Conservation (phyloP, 805 yeast species). For the Isabelozyma gotoi region DNA sequence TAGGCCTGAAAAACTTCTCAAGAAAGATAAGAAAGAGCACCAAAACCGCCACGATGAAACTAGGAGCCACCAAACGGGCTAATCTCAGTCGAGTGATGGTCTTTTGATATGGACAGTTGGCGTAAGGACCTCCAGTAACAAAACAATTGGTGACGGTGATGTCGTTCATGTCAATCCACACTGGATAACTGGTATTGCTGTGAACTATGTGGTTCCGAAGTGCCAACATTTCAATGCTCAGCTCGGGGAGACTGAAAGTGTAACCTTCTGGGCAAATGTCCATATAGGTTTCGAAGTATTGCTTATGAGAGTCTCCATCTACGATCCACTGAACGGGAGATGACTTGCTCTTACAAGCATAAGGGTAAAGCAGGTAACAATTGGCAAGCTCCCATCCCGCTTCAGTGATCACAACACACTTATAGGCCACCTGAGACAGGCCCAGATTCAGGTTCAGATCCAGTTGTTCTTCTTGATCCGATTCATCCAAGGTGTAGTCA, state of each 20-base stretch:
- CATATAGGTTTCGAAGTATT: constrained; percentile 46
- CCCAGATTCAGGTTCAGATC: not conserved
- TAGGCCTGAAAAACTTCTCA: constrained; percentile 52
- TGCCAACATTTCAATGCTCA: constrained; percentile 34
- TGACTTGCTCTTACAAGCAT: constrained; percentile 52
- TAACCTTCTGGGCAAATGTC: constrained; percentile 34
- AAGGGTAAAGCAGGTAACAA: constrained; percentile 55
- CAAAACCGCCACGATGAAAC: constrained; percentile 55
- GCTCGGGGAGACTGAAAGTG: constrained; percentile 31
- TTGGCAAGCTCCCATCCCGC: constrained; percentile 66
- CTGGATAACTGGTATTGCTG: constrained; percentile 28
- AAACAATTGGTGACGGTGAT: constrained; percentile 74
- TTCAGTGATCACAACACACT: constrained; percentile 40
- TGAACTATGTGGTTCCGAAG: constrained; percentile 26
- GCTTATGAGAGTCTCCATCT: constrained; percentile 21
- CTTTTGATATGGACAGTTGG: constrained; percentile 74
- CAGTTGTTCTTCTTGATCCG: not conserved
- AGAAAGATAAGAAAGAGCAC: constrained; percentile 51
- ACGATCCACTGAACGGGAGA: constrained; percentile 47
- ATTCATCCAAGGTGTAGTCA: not conserved
- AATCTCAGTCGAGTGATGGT: constrained; percentile 56
- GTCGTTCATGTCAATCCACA: constrained; percentile 85
- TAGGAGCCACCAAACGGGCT: constrained; percentile 64
- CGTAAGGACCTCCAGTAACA: constrained; percentile 79
- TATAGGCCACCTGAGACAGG: constrained; percentile 29